Conservation (phyloP, 2,329 filamentous ascomycete genomes). For the Penicillium paneum region DNA sequence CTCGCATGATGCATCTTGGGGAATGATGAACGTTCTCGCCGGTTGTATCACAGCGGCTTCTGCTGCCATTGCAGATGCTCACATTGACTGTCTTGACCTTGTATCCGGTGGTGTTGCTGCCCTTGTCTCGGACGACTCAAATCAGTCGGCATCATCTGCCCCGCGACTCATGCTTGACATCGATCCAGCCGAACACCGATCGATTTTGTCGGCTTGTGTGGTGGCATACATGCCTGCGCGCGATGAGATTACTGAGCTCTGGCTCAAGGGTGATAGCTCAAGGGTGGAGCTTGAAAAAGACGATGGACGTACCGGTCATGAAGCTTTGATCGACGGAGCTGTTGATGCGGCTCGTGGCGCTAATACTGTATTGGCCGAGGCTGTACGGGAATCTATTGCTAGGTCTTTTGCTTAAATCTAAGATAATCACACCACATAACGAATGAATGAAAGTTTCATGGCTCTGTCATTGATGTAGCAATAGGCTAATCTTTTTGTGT, state of each 20-base stretch:
- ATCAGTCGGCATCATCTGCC: conserved; percentile 20
- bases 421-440: conserved; percentile 14
- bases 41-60: conserved; percentile 92
- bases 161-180: conserved; percentile 67
- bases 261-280: conserved; percentile 74
- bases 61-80: conserved; percentile 87
- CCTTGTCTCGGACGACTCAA: conserved; percentile 53
- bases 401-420: conserved; percentile 29
- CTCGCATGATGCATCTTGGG: conserved; percentile 65
- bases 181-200: conserved; percentile 72
- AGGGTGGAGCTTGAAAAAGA: conserved; percentile 27
- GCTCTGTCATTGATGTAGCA: not conserved
- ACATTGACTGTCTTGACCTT: conserved; percentile 91
- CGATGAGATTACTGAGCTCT: conserved; percentile 91
- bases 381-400: conserved; percentile 57
- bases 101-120: conserved; percentile 87
- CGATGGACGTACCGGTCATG: conserved; percentile 43
- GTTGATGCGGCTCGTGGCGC: conserved; percentile 61
- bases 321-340: conserved; percentile 60
- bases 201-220: conserved; percentile 78
- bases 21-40: conserved; percentile 84
- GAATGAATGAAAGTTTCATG: conserved; percentile 22
- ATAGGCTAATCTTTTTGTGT: not conserved
- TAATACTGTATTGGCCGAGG: conserved; percentile 59
- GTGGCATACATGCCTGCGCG: conserved; percentile 82